Evolutionary conservation across 257 asterid species (phyloP).

Genomic region (Lycium ferocissimum): DNA sequence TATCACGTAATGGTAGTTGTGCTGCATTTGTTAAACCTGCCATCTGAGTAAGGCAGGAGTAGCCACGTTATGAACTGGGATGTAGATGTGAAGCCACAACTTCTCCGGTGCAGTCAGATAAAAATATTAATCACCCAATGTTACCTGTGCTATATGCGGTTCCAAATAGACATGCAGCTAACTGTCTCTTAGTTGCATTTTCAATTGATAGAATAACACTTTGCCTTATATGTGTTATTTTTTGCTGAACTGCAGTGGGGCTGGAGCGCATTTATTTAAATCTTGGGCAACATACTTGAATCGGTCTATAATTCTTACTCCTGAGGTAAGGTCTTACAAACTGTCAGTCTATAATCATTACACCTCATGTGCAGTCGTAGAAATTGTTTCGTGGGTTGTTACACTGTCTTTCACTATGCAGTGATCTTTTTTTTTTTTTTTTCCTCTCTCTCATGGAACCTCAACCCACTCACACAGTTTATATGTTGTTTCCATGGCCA

Average conservation of each 20-base stretch:
- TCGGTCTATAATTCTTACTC: slow-evolving; percentile 92
- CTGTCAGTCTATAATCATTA: neutral
- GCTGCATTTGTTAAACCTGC: slow-evolving; percentile 4
- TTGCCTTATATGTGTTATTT: slow-evolving; percentile 32
- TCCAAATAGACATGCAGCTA: neutral
- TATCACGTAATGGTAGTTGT: neutral
- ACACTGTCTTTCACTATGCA: neutral
- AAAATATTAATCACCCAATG: neutral
- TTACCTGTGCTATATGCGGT: neutral
- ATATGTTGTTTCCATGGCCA: neutral
- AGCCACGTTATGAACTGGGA: neutral
- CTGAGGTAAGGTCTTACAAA: slow-evolving; percentile 65
- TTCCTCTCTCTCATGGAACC: neutral
- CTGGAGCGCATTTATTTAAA: slow-evolving; percentile 99
- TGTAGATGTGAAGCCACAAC: neutral
- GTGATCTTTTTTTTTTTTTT: neutral
- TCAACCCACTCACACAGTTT: neutral
- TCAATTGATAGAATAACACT: neutral
- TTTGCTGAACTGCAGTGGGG: slow-evolving; percentile 69
- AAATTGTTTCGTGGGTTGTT: neutral
- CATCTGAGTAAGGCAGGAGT: neutral
- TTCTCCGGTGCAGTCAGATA: neutral
- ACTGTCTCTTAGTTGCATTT: neutral
- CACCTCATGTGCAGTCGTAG: neutral
- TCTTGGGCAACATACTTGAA: slow-evolving; percentile 88